Conservation (phyloP, 257 asterid genomes). For the Striga asiatica region DNA sequence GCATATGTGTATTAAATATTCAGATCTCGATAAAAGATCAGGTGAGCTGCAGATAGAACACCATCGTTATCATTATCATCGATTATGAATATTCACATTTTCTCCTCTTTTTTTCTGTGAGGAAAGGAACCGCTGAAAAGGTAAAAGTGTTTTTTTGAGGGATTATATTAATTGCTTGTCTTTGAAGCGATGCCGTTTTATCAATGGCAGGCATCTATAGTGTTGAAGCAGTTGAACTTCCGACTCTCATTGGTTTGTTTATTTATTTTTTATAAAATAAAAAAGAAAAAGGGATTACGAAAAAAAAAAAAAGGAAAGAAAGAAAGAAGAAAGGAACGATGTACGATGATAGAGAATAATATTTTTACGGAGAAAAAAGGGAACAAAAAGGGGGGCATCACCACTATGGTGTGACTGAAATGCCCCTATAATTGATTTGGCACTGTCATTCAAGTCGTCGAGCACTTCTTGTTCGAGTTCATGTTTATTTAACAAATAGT, state of each 20-base stretch:
- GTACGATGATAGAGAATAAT: not conserved
- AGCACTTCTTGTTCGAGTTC: too few relatives aligned
- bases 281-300: not conserved
- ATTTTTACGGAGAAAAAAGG: slow-evolving; percentile 18
- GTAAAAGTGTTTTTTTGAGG: not conserved
- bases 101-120: not conserved
- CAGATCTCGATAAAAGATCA: slow-evolving; percentile 28
- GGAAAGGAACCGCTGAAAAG: not conserved
- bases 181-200: slow-evolving; percentile 56
- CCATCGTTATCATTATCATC: slow-evolving; percentile 25
- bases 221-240: slow-evolving; percentile 27
- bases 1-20: not conserved
- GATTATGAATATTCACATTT: slow-evolving; percentile 14
- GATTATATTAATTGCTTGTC: slow-evolving; percentile 35
- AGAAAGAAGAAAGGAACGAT: not conserved
- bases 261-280: not conserved
- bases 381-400: slow-evolving; percentile 20
- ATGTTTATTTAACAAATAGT: too few relatives aligned
- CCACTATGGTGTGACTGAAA: slow-evolving; percentile 26
- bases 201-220: slow-evolving; percentile 28
- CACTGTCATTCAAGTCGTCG: too few relatives aligned
- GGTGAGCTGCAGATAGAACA: slow-evolving; percentile 19
- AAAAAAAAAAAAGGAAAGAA: not conserved
- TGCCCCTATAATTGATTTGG: too few relatives aligned
- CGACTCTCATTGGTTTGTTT: slow-evolving; percentile 15